Evolutionary conservation across 805 yeast genomes (phyloP), one percentile per base, ranked within the genome.

Genomic region (Wickerhamiella bombiphila): DNA sequence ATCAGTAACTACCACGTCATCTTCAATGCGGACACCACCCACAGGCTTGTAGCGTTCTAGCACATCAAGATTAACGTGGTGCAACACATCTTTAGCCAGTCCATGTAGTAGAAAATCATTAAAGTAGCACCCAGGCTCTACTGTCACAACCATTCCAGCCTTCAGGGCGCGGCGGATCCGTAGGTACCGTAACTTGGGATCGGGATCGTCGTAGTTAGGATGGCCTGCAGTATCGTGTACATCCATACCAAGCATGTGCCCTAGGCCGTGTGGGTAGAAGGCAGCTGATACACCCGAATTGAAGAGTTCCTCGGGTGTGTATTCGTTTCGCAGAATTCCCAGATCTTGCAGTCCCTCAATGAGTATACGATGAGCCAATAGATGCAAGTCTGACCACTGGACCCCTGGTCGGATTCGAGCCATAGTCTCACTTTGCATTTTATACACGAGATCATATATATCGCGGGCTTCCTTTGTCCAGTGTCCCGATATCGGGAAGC

Each of bases 11-110:
- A 82, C 61, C 30, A 91, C 69, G 53, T 88, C 96, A 55, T 88
- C 98, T 59, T 88, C 98, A 40, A 88, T 83, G 58, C 98, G 73
- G 4, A 88, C 95, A 32, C 98, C 98, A n/a, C 98, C 98, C 40
- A 91, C 72, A 47, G 77, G 71, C 77, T 79, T 72, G 58, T 85
- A 88, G 51, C 72, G 75, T 39, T 80, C 74, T 43, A 88, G 63
- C 5, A 79, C 74, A 0, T 70, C 74, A 45, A 58, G 55, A 50
- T 83, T 66, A 40, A 88, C 76, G 56, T 61, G 80, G 49, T 71
- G 72, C 25, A 59, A 44, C 31, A 59, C 57, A 13, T 54, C 49
- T 3, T 54, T 51, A 11, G 44, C 43, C 3, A 42, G 39, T 3
- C 37, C 37, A 36, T 77, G 73, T 34, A 91, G 63, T 52, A 88